A percentile compares a stretch with the other conserved stretches of the same genome.
Conservation (phyloP, 2,329 filamentous ascomycete species). For the Aspergillus novofumigatus region DNA sequence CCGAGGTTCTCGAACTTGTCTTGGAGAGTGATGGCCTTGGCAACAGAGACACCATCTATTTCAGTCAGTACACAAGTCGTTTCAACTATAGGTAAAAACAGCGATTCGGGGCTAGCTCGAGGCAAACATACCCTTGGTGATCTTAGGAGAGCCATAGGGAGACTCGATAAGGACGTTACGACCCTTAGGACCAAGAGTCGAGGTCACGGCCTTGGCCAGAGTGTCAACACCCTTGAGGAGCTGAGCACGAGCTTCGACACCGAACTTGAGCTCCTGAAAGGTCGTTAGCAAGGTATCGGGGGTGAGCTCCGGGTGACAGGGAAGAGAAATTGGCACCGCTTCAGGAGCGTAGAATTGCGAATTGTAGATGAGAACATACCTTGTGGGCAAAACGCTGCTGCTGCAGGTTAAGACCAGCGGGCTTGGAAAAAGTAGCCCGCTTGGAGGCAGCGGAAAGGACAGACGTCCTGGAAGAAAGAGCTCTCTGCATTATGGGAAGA, state of each 20-base stretch:
- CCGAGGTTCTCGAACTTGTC: constrained; percentile 99
- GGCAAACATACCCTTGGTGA: constrained; percentile 79
- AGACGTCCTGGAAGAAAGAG: constrained; percentile 79
- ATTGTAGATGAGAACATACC: constrained; percentile 51
- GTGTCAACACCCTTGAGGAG: constrained; percentile 95
- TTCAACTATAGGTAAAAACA: constrained; percentile 2
- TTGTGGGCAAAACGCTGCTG: constrained; percentile 97
- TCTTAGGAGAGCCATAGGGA: constrained; percentile 97
- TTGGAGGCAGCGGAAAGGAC: constrained; percentile 62
- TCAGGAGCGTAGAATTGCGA: constrained; percentile 1
- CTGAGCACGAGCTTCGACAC: constrained; percentile 85
- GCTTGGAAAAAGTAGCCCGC: constrained; percentile 57
- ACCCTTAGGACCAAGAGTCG: constrained; percentile 95
- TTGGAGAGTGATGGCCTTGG: constrained; percentile 84
- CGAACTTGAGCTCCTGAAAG: constrained; percentile 89
- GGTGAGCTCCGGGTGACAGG: constrained; percentile 18
- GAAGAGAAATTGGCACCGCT: constrained; percentile 8
- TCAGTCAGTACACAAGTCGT: constrained; percentile 17
- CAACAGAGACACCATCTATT: constrained; percentile 80
- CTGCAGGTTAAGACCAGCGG: constrained; percentile 66
- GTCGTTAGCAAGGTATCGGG: constrained; percentile 25
- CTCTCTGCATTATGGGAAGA: constrained; percentile 79
- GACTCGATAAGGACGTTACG: constrained; percentile 98
- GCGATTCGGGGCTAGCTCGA: background rate
- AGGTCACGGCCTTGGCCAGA: constrained; percentile 90